A percentile compares a stretch with the other conserved stretches of the same genome.
These are phyloP conservation scores for Pseudogymnoascus sp. DNA, from an alignment of 2,329 filamentous ascomycete genomes.

Conservation along the genomic window DNA sequence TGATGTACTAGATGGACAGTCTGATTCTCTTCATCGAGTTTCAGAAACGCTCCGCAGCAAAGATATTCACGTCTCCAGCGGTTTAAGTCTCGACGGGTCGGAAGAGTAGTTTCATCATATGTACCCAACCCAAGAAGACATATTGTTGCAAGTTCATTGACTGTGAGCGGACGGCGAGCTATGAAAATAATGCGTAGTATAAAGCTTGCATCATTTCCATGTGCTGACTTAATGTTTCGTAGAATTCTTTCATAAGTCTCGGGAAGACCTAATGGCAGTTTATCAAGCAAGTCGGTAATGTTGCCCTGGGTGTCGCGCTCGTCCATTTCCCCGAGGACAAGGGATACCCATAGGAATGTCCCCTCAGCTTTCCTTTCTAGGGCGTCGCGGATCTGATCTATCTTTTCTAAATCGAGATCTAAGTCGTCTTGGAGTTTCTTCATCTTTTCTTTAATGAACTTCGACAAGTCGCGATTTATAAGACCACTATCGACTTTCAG, in stretches of 20 bases:
- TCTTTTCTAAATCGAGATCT: neutral
- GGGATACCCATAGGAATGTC: constrained; percentile 33
- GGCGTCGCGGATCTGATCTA: neutral
- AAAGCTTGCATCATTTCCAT: neutral
- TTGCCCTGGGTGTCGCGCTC: neutral
- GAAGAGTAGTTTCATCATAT: neutral
- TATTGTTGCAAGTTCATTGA: neutral
- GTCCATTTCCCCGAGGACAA: constrained; percentile 28
- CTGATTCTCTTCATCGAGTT: constrained; percentile 16
- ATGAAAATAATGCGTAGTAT: neutral
- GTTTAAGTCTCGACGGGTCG: neutral
- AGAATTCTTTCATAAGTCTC: neutral
- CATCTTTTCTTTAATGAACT: neutral
- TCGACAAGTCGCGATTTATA: neutral
- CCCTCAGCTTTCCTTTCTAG: constrained; percentile 20
- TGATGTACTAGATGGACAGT: constrained; percentile 25
- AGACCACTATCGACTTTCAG: neutral
- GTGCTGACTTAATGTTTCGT: neutral
- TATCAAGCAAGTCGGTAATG: neutral
- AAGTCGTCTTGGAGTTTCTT: neutral
- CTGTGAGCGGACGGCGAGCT: neutral
- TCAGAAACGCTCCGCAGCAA: constrained; percentile 29
- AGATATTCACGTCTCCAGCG: neutral
- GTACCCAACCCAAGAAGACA: neutral
- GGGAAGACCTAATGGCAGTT: neutral